Percentiles rank a stretch among this genome's conserved stretches.
phyloP scores from a whole-genome alignment of 139 green algal genomes.

The Chlamydomonas incerta region DNA sequence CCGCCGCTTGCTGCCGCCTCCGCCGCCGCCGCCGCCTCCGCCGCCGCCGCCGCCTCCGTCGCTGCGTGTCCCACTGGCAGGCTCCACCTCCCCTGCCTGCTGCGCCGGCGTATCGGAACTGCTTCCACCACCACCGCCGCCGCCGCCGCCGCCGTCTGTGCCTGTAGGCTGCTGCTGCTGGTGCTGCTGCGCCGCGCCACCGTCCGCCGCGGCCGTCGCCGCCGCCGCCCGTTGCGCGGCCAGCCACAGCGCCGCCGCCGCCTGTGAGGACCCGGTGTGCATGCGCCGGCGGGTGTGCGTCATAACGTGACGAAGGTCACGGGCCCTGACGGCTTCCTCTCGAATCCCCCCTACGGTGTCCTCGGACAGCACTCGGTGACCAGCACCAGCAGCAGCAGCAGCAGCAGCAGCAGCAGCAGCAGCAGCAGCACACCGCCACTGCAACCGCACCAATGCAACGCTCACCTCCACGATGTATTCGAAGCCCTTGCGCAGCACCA shows the following conservation, averaged over 20 bases:
- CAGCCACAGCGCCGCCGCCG: conserved; percentile 11
- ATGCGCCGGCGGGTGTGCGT: too few relatives aligned
- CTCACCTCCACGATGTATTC: conserved; percentile 30
- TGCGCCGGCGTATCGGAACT: too few relatives aligned
- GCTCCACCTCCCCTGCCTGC: neutral
- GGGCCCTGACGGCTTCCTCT: too few relatives aligned
- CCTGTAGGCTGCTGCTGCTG: neutral
- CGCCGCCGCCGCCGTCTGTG: neutral
- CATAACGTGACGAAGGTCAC: too few relatives aligned
- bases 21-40: neutral
- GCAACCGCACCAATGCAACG: too few relatives aligned
- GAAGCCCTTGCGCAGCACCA: conserved; percentile 29
- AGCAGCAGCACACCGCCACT: too few relatives aligned
- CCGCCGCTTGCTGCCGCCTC: neutral
- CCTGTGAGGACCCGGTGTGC: neutral
- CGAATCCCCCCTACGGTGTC: too few relatives aligned
- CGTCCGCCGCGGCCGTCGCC: neutral
- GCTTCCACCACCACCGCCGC: neutral
- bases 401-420: too few relatives aligned
- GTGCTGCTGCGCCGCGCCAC: neutral
- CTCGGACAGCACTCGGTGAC: too few relatives aligned
- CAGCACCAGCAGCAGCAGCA: too few relatives aligned
- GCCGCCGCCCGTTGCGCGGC: neutral
- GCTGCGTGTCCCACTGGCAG: neutral
- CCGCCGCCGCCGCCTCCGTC: neutral